A percentile compares a stretch with the other conserved stretches of the same genome.
phyloP scores from a whole-genome alignment of 495 filamentous ascomycete genomes.

The Talaromyces liani region DNA sequence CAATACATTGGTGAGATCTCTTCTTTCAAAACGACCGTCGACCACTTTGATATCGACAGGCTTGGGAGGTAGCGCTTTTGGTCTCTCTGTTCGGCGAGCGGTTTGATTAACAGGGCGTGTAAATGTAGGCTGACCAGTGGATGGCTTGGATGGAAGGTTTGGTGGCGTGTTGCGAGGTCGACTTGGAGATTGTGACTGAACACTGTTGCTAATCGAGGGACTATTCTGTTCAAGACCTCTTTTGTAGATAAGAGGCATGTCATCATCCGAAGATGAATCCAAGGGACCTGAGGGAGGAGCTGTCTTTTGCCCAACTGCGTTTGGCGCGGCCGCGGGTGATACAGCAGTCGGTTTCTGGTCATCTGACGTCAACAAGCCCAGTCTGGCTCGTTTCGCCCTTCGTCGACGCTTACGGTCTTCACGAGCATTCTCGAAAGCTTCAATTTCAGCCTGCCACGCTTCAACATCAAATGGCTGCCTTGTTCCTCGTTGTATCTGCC shows the following conservation, averaged over 20 bases:
- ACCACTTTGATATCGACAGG: constrained; percentile 1
- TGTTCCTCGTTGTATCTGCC: constrained; percentile 32
- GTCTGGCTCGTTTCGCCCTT: constrained; percentile 32
- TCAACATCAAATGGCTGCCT: constrained; percentile 40
- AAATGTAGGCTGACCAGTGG: not conserved
- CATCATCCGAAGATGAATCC: not conserved
- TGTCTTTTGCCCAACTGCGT: not conserved
- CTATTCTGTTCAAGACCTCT: not conserved
- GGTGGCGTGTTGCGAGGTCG: not conserved
- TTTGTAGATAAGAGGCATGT: not conserved
- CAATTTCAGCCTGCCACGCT: constrained; percentile 29
- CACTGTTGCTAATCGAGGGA: not conserved
- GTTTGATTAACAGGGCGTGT: not conserved
- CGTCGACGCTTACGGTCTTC: constrained; percentile 39
- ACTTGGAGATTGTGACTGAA: not conserved
- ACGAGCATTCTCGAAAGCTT: constrained; percentile 18
- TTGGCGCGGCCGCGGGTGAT: not conserved
- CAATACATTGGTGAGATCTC: not conserved
- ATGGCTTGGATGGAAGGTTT: not conserved
- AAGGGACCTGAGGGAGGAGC: not conserved
- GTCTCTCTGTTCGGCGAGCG: constrained; percentile 1
- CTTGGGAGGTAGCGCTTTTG: not conserved
- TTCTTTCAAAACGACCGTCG: not conserved
- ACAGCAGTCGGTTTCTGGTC: constrained; percentile 1
- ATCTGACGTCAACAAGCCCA: constrained; percentile 19